Conservation (phyloP, 2,329 filamentous ascomycete species). For the Decorospora gaudefroyi region DNA sequence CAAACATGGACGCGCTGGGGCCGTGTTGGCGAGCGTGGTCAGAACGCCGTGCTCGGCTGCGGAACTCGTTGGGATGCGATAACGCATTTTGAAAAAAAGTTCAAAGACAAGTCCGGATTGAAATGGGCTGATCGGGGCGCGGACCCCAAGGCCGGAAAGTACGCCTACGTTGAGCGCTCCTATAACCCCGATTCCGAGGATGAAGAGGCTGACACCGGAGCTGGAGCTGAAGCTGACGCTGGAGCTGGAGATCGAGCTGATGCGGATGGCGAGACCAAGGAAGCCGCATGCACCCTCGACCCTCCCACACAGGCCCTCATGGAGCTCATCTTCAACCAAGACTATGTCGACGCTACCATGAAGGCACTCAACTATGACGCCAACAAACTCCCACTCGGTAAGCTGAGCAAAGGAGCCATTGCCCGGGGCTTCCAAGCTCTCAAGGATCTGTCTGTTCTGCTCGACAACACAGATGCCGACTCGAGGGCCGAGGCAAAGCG, state of each 20-base stretch:
- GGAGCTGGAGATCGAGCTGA: constrained; percentile 3
- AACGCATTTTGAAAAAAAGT: constrained; percentile 58
- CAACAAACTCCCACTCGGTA: constrained; percentile 79
- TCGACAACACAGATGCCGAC: constrained; percentile 60
- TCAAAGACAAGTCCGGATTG: constrained; percentile 61
- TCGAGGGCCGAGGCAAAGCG: constrained; percentile 58
- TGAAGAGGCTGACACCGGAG: constrained; percentile 39
- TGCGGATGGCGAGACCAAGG: constrained; percentile 37
- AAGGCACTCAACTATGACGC: constrained; percentile 69
- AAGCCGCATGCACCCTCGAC: constrained; percentile 59
- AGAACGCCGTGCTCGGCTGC: constrained; percentile 49
- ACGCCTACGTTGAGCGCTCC: constrained; percentile 78
- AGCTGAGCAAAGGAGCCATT: constrained; percentile 79
- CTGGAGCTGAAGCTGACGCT: constrained; percentile 34
- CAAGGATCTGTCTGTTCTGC: constrained; percentile 71
- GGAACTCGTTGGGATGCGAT: constrained; percentile 50
- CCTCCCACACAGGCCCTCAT: constrained; percentile 69
- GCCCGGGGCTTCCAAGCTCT: constrained; percentile 74
- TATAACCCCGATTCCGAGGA: constrained; percentile 71
- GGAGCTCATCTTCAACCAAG: constrained; percentile 79
- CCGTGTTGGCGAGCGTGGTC: constrained; percentile 65
- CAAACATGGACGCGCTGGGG: constrained; percentile 80
- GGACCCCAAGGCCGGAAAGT: constrained; percentile 66
- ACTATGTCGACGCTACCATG: constrained; percentile 72
- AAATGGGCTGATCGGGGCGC: constrained; percentile 57